phyloP scores from a whole-genome alignment of 257 asterid species.

The Solanum arcanum region DNA sequence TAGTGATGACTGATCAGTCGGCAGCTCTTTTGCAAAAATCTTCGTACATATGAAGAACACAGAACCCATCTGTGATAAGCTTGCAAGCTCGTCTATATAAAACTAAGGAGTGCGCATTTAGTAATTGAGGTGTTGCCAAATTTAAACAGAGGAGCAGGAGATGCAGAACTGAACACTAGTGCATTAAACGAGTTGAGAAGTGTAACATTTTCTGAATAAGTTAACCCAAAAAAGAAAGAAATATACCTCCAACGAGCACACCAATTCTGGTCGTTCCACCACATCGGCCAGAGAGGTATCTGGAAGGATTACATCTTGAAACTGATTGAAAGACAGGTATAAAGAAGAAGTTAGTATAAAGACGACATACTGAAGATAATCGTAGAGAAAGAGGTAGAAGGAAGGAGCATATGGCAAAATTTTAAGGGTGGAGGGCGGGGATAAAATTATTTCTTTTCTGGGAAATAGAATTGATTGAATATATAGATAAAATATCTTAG shows the following conservation, averaged over 20 bases:
- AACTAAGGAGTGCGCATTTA: not conserved
- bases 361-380: not conserved
- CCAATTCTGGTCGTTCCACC: slow-evolving; percentile 31
- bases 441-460: not conserved
- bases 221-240: not conserved
- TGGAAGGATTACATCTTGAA: slow-evolving; percentile 23
- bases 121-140: not conserved
- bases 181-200: not conserved
- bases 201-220: not conserved
- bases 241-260: slow-evolving; percentile 63
- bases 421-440: not conserved
- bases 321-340: slow-evolving; percentile 20
- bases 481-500: not conserved
- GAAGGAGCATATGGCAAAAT: not conserved
- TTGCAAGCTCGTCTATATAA: not conserved
- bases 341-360: not conserved
- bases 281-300: slow-evolving; percentile 31
- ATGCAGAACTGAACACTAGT: not conserved
- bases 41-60: not conserved
- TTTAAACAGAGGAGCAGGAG: not conserved
- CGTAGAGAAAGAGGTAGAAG: not conserved
- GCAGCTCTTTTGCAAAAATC: not conserved
- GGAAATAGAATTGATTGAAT: not conserved
- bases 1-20: not conserved
- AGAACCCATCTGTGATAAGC: not conserved